Evolutionary conservation across 75 land plant genomes (phyloP).

Genomic region (Selaginella moellendorffii): DNA sequence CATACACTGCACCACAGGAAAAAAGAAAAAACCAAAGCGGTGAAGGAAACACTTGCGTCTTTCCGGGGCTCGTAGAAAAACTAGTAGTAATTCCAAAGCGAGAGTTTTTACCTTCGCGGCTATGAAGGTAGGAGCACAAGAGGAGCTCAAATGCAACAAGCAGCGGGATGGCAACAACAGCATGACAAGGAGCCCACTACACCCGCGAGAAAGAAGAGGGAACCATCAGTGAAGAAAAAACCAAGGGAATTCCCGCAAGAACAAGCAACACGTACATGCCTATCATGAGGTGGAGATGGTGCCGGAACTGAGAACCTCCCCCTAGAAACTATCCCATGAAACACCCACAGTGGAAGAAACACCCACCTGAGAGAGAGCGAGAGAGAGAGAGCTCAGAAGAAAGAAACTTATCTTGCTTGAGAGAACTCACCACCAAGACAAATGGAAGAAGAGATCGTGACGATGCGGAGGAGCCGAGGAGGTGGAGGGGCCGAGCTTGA

Average conservation of each 20-base stretch:
- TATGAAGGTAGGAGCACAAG: slow-evolving; percentile 78
- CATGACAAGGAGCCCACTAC: slow-evolving; percentile 98
- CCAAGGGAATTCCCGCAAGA: neutral
- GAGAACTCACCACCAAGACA: slow-evolving; percentile 23
- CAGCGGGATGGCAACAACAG: slow-evolving; percentile 70
- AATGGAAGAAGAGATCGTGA: no score
- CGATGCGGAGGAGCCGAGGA: no score
- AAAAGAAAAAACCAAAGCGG: neutral
- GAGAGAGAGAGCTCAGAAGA: neutral
- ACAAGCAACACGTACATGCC: slow-evolving; percentile 41
- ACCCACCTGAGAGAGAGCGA: slow-evolving; percentile 37
- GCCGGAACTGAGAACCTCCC: slow-evolving; percentile 94
- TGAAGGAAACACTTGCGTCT: neutral
- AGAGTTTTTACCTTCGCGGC: slow-evolving; percentile 41
- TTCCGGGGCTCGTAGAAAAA: neutral
- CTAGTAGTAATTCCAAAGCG: neutral
- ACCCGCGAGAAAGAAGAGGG: neutral
- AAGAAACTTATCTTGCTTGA: neutral
- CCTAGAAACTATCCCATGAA: slow-evolving; percentile 70
- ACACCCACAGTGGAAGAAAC: slow-evolving; percentile 81
- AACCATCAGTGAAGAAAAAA: neutral
- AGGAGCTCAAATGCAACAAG: slow-evolving; percentile 88
- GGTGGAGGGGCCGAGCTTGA: slow-evolving; percentile 8
- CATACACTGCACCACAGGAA: slow-evolving; percentile 30
- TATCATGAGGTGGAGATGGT: slow-evolving; percentile 75